These are phyloP conservation scores for Sherardia arvensis DNA, from an alignment of 257 asterid species.

Conservation along the genomic window DNA sequence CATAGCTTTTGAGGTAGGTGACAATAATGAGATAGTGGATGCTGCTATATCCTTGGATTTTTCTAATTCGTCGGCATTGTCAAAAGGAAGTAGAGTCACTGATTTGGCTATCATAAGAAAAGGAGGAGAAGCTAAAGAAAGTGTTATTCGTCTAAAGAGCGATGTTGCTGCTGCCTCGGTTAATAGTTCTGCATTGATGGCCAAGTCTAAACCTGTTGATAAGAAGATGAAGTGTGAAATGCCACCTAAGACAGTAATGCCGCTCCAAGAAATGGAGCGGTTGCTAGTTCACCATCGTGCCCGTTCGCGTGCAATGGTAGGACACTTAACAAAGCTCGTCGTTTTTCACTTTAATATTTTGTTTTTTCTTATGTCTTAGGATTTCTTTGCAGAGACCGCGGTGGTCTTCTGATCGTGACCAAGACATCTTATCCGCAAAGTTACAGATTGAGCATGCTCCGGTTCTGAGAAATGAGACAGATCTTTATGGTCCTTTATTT, in stretches of 20 bases:
- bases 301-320: conserved; percentile 88
- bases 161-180: conserved; percentile 7
- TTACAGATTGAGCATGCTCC: conserved; percentile 56
- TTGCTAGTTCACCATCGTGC: conserved; percentile 57
- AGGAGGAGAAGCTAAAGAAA: conserved; percentile 7
- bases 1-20: conserved; percentile 25
- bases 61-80: conserved; percentile 9
- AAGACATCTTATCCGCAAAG: conserved; percentile 55
- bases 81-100: conserved; percentile 8
- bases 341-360: background rate
- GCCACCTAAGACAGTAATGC: conserved; percentile 71
- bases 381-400: conserved; percentile 56
- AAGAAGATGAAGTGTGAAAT: conserved; percentile 74
- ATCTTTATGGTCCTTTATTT: conserved; percentile 60
- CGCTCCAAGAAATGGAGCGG: conserved; percentile 51
- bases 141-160: conserved; percentile 10
- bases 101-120: conserved; percentile 9
- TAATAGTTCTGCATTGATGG: conserved; percentile 19
- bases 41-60: conserved; percentile 1
- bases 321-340: background rate
- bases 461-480: conserved; percentile 35
- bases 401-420: conserved; percentile 77
- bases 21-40: conserved; percentile 20
- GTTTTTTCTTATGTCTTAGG: conserved; percentile 2
- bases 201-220: conserved; percentile 23